These are phyloP conservation scores for Naematelia encephala DNA, from an alignment of 768 basidiomycete genomes.

Conservation along the genomic window DNA sequence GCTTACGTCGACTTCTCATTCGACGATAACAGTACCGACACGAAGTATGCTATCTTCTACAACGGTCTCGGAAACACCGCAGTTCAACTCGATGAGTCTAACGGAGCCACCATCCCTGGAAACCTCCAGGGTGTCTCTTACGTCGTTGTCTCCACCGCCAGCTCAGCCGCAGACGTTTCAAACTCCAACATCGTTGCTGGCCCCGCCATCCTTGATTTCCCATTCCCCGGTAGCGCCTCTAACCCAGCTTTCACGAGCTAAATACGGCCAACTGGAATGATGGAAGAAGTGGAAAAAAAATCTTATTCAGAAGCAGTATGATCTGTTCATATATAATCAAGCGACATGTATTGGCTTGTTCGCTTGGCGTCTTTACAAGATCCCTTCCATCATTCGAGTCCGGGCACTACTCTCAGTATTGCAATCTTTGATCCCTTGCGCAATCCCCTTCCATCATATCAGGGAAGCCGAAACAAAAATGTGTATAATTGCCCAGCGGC, in stretches of 20 bases:
- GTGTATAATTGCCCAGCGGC: no score
- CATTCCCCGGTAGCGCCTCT: slow-evolving; percentile 30
- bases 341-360: no score
- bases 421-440: no score
- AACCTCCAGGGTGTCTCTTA: slow-evolving; percentile 37
- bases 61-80: slow-evolving; percentile 29
- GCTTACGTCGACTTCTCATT: slow-evolving; percentile 57
- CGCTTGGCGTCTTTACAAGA: no score
- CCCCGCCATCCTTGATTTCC: slow-evolving; percentile 54
- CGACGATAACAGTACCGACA: slow-evolving; percentile 50
- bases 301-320: neutral
- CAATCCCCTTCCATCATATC: no score
- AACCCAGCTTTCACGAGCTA: slow-evolving; percentile 42
- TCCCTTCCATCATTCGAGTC: no score
- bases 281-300: neutral
- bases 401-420: no score
- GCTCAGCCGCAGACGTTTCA: slow-evolving; percentile 31
- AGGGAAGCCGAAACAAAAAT: no score
- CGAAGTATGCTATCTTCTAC: slow-evolving; percentile 42
- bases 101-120: slow-evolving; percentile 32
- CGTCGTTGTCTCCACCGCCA: slow-evolving; percentile 34
- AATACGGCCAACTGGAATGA: neutral
- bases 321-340: neutral
- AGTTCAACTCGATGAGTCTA: slow-evolving; percentile 29
- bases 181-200: slow-evolving; percentile 58